Evolutionary conservation across 1,284 basidiomycete species (phyloP), one percentile per base, ranked within the genome.

Genomic region (Cutaneotrichosporon daszewskae): DNA sequence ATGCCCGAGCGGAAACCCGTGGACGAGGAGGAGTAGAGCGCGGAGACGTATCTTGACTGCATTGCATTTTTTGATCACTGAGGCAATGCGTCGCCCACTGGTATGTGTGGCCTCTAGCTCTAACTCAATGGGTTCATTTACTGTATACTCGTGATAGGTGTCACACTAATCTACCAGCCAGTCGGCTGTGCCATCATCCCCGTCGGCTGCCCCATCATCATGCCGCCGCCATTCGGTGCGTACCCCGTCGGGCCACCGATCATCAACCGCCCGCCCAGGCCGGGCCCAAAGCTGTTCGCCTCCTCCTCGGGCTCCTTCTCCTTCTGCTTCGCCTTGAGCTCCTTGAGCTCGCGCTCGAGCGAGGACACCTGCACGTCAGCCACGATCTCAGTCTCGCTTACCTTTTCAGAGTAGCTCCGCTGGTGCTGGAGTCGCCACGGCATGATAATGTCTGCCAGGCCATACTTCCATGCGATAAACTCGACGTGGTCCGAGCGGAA

Each of bases 381-480:
- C n/a, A n/a, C n/a, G n/a, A n/a, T n/a, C n/a, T n/a, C n/a, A n/a
- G n/a, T n/a, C n/a, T n/a, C n/a, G n/a, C n/a, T n/a, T n/a, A n/a
- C n/a, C 14, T 32, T 34, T 23, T 37, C 24, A 39, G 57, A 38
- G 51, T 68, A 62, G 48, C 70, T 67, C 45, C 87, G 80, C 64
- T 89, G 83, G 39, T 34, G 78, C 72, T 96, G 91, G 42, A 97
- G 84, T 62, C 81, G 83, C 72, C 87, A 97, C 0, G 92, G 92
- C 85, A 90, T 92, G 62, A 86, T 87, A 74, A 94, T 96, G 72
- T 98, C 95, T 63, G 87, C 87, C 38, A 98, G 76, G 13, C 84
- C 92, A 58, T 95, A 84, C 64, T 88, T 83, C 95, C 95, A 98
- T 53, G 86, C 59, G 60, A 95, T 74, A 72, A 97, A 94, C 71